phyloP scores from a whole-genome alignment of 2,329 filamentous ascomycete species.

The Microsporum audouinii region DNA sequence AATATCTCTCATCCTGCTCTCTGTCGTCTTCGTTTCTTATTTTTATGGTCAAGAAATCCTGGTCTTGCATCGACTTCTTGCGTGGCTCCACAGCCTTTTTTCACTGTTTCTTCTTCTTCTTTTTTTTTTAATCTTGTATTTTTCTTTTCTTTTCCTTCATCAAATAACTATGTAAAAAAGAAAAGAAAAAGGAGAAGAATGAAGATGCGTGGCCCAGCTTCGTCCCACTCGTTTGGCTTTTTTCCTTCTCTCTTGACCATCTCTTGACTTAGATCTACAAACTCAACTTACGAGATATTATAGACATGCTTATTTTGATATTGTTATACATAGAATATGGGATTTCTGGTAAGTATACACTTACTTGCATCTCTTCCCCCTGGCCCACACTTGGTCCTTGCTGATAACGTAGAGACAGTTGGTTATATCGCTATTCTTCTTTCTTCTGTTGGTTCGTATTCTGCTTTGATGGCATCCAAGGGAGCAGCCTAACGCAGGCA shows the following conservation, averaged over 20 bases:
- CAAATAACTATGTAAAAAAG: background rate
- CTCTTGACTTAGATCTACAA: conserved; percentile 1
- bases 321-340: background rate
- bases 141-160: background rate
- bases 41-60: background rate
- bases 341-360: background rate
- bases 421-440: background rate
- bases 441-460: background rate
- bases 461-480: background rate
- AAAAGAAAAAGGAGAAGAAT: background rate
- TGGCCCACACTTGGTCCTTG: conserved; percentile 1
- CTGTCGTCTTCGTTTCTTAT: background rate
- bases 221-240: conserved; percentile 6
- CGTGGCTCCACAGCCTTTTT: conserved; percentile 2
- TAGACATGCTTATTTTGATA: background rate
- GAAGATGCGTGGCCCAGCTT: background rate
- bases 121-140: background rate
- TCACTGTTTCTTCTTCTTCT: background rate
- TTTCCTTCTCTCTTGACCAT: background rate
- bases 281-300: conserved; percentile 2
- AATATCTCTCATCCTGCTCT: background rate
- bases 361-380: background rate
- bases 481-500: background rate
- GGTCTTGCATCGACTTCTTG: background rate
- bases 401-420: background rate